Base-by-base conservation (phyloP, 2,329 filamentous ascomycete species). In the Kalaharituber pfeilii region DNA sequence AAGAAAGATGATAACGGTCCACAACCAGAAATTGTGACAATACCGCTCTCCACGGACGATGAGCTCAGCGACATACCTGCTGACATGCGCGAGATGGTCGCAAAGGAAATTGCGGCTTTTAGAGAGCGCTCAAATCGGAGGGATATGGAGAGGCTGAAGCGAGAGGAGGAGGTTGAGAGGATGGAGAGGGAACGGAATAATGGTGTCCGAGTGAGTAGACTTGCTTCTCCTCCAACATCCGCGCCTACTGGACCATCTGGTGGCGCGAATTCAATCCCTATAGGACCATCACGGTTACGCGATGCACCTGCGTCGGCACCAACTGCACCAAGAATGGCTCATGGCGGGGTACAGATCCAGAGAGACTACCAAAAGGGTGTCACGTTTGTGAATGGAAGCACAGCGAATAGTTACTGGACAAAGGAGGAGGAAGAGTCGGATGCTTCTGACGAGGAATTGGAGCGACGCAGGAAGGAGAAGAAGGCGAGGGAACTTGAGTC, bases 61-160 rank as follows among this genome's bases (percentile, higher is more conserved):
- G 91, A 98, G 65, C 74, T 98, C 45, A 82, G 88, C 20, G 91
- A 98, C 64, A 95, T 98, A 49, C 91, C 91, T 0, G 82, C 86
- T 0, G 91, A 96, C 66, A 93, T 94, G 86, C 81, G 91, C 24
- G 91, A 94, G 66, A 88, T 86, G 0, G 91, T 98, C 15, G 86
- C 91, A 0, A 82, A 82, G 55, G 93, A 98, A 67, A 98, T 98
- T 64, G 81, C 86, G 0, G 85, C 88, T 0, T 98, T 98, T 72
- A 78, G 91, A 60, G 91, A 98, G 61, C 78, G 89, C 20, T 95
- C 89, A 62, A 94, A 81, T 56, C 80, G 84, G 57, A 77, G 89
- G 36, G 91, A 98, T 65, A 71, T 93, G 65, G 91, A 98, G 68
- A 83, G 91, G 2, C 71, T 94, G 30, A 81, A 81, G 65, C 76